Percentiles rank a stretch among this genome's conserved stretches.
Conservation (phyloP, 805 yeast species). For the Myxozyma neotropica region DNA sequence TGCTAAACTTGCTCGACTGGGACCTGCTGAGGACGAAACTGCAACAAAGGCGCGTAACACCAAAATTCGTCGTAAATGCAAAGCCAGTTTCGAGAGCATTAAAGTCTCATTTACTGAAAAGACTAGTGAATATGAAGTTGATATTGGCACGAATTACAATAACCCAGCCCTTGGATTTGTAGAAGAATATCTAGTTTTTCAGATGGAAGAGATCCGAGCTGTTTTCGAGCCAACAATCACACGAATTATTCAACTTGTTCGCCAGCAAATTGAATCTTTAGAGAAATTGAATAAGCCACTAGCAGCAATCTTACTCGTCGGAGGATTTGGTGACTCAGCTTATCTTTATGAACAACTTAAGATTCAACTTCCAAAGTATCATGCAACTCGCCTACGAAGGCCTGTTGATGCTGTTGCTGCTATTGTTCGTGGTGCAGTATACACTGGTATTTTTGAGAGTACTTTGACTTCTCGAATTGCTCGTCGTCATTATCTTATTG, state of each 20-base stretch:
- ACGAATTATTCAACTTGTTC: conserved; percentile 19
- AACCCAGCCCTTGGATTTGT: conserved; percentile 10
- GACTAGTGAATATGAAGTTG: conserved; percentile 9
- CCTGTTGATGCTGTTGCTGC: conserved; percentile 29
- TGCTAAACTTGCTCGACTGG: neutral
- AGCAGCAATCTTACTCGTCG: conserved; percentile 26
- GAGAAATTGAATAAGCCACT: conserved; percentile 7
- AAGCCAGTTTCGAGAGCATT: conserved; percentile 13
- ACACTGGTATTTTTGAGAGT: conserved; percentile 25
- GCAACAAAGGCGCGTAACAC: neutral
- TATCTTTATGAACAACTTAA: conserved; percentile 21
- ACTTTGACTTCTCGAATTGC: conserved; percentile 24
- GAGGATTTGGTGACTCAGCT: conserved; percentile 31
- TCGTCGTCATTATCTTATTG: conserved; percentile 26
- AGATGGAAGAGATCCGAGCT: conserved; percentile 20
- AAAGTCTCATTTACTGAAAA: conserved; percentile 12
- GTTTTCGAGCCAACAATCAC: conserved; percentile 17
- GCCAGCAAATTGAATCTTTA: conserved; percentile 22
- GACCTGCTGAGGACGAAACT: neutral
- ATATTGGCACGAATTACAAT: conserved; percentile 14
- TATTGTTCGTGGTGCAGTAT: conserved; percentile 31
- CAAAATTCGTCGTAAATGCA: conserved; percentile 17
- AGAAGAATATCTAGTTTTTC: conserved; percentile 17
- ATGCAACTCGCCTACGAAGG: conserved; percentile 13
- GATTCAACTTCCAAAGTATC: conserved; percentile 17